These are phyloP conservation scores for Penicillium carneum DNA, from an alignment of 2,329 filamentous ascomycete genomes.

Conservation along the genomic window DNA sequence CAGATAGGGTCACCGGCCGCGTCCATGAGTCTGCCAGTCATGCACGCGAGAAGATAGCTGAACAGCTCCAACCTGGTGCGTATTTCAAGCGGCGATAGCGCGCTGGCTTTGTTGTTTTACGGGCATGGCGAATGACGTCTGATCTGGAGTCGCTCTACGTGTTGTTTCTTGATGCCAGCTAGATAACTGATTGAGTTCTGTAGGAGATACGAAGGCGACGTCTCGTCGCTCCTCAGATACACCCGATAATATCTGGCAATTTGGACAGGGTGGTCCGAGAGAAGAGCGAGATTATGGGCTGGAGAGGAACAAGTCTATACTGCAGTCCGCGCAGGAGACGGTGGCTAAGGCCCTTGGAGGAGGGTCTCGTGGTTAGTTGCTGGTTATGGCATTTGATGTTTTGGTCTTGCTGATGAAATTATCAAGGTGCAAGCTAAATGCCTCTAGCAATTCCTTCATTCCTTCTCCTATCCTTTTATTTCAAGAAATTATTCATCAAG, in stretches of 20 bases:
- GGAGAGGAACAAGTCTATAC: conserved; percentile 21
- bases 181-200: background rate
- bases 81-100: background rate
- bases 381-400: background rate
- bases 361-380: conserved; percentile 31
- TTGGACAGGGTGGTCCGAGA: conserved; percentile 13
- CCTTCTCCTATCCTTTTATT: background rate
- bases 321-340: conserved; percentile 33
- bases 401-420: background rate
- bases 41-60: conserved; percentile 28
- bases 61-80: conserved; percentile 34
- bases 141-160: background rate
- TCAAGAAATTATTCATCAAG: accelerated
- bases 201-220: conserved; percentile 32
- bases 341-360: conserved; percentile 40
- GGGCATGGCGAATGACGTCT: background rate
- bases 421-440: background rate
- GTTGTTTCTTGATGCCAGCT: background rate
- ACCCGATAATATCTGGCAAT: conserved; percentile 20
- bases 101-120: background rate
- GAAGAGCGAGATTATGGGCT: conserved; percentile 14
- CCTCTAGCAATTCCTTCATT: background rate
- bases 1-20: conserved; percentile 22
- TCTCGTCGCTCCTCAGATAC: conserved; percentile 32
- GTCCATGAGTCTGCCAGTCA: conserved; percentile 32